Conservation (phyloP, 1,139 yeast genomes). For the Zygosaccharomyces sapae region DNA sequence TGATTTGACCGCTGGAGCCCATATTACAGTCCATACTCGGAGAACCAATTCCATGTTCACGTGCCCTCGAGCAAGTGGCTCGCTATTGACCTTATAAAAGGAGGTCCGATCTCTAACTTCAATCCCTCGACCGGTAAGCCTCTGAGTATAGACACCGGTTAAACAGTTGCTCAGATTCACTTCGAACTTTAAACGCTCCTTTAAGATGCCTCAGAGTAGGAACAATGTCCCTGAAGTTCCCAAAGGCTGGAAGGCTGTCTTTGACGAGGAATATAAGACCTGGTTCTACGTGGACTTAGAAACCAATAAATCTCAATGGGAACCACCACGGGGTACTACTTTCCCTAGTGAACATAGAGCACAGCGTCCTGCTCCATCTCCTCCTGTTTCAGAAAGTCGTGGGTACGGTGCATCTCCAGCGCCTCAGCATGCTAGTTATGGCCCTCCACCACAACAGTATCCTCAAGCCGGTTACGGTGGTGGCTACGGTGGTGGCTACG, state of each 20-base stretch:
- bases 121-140: not conserved
- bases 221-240: conserved; percentile 52
- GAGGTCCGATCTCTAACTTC: not conserved
- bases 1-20: not conserved
- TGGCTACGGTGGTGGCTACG: not conserved
- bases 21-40: not conserved
- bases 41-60: not conserved
- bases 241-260: conserved; percentile 83
- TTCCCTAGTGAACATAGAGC: conserved; percentile 36
- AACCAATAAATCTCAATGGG: conserved; percentile 89
- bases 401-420: conserved; percentile 14
- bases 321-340: conserved; percentile 62
- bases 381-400: conserved; percentile 7
- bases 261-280: conserved; percentile 73
- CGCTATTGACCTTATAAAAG: not conserved
- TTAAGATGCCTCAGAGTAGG: conserved; percentile 57
- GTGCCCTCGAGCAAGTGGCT: not conserved
- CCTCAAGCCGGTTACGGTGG: not conserved
- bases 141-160: not conserved
- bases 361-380: conserved; percentile 19
- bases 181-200: not conserved
- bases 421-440: conserved; percentile 9
- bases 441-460: not conserved
- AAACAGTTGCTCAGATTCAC: not conserved
- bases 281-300: conserved; percentile 71